Evolutionary conservation across 495 filamentous ascomycete genomes (phyloP).

Genomic region (Neurospora sp.): DNA sequence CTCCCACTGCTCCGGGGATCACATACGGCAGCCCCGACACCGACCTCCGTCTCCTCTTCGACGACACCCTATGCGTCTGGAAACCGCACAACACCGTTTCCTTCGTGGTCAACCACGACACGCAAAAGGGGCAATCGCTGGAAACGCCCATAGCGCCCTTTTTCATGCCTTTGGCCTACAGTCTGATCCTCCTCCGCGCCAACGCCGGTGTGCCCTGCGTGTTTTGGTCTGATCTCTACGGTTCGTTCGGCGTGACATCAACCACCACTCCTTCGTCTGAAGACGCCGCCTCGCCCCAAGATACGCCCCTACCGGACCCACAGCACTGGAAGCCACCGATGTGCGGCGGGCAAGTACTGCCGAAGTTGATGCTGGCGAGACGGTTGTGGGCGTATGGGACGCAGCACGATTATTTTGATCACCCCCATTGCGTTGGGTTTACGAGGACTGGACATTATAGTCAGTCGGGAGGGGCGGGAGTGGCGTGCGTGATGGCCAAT

Average conservation of each 20-base stretch:
- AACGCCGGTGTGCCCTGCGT: slow-evolving; percentile 56
- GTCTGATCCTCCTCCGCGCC: slow-evolving; percentile 56
- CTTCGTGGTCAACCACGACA: slow-evolving; percentile 47
- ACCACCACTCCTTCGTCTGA: slow-evolving; percentile 57
- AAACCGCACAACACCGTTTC: slow-evolving; percentile 55
- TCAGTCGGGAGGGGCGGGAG: slow-evolving; percentile 27
- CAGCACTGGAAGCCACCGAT: slow-evolving; percentile 38
- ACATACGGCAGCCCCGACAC: not conserved
- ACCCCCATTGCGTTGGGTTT: slow-evolving; percentile 58
- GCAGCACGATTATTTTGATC: slow-evolving; percentile 61
- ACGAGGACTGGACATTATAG: slow-evolving; percentile 36
- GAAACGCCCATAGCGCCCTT: slow-evolving; percentile 40
- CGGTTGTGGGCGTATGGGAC: slow-evolving; percentile 61
- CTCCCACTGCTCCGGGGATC: slow-evolving; percentile 16
- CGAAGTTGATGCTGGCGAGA: slow-evolving; percentile 51
- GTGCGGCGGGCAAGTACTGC: slow-evolving; percentile 45
- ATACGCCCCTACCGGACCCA: slow-evolving; percentile 23
- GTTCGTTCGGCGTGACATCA: slow-evolving; percentile 52
- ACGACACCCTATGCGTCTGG: slow-evolving; percentile 46
- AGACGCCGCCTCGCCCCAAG: slow-evolving; percentile 52
- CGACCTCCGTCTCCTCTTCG: slow-evolving; percentile 46
- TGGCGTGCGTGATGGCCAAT: slow-evolving; percentile 54
- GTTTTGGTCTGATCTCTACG: slow-evolving; percentile 70
- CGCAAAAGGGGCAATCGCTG: slow-evolving; percentile 22
- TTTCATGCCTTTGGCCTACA: slow-evolving; percentile 53